Base-by-base conservation (phyloP, 108 stramenopile species). In the Pseudonitzschia delicatissima region DNA sequence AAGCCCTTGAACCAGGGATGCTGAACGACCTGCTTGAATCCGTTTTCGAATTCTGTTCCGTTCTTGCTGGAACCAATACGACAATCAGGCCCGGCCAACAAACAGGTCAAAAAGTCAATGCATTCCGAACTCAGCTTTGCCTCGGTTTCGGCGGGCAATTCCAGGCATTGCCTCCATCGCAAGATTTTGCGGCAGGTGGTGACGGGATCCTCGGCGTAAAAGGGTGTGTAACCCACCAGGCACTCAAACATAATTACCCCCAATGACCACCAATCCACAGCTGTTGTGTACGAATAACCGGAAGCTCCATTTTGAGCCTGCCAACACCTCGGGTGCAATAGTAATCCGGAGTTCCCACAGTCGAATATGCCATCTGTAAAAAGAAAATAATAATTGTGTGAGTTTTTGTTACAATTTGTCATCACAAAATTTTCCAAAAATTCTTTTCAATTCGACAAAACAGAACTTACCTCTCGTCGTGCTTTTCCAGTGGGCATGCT, bases 191-290 rank as follows among this genome's bases (percentile, higher is more conserved):
- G 87, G 76, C 98, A 99, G 11, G 99, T 99, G 0, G 87, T 89
- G 28, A 96, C 96, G 6, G 98, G 96, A 66, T 97, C 95, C 34
- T 99, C 99, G 0, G 99, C 98, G 67, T 99, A 99, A 71, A 99
- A 99, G 1, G 99, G 99, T 1, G 99, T 98, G 81, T 98, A 99
- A 3, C 99, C 99, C 1, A 99, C 96, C 42, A 99, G 84, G 75
- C 99, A 99, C 76, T 99, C 99, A 75, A 97, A 99, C 97, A 99
- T 98, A 69, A 99, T 99, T 8, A 99, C 98, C 11, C 99, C 99
- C 35, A 99, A 74, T 42, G 84, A 87, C 98, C 99, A 99, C 99
- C 99, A 99, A 82, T 99, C 99, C 27, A 97, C 97, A 44, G 94
- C 94, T 65, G 91, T 94, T 15, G 95, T 97, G 71, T 99, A 99